These are phyloP conservation scores for Termitomyces sp. DNA, from an alignment of 768 basidiomycete species.

Conservation along the genomic window DNA sequence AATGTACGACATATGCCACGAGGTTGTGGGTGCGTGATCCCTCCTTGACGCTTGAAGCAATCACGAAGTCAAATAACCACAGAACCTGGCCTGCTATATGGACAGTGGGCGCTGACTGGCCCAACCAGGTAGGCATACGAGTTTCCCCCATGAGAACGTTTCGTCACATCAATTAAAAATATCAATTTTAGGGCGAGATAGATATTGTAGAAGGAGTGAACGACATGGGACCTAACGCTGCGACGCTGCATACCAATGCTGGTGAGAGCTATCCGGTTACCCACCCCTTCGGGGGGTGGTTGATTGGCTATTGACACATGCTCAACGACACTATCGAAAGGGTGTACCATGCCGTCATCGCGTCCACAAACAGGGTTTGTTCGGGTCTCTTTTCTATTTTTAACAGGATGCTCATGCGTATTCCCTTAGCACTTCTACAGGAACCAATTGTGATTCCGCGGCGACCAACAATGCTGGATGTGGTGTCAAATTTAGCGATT, in stretches of 20 bases:
- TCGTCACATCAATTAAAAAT: not conserved
- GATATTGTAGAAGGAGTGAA: slow-evolving; percentile 42
- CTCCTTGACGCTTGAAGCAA: not conserved
- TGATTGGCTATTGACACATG: not conserved
- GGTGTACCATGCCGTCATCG: slow-evolving; percentile 48
- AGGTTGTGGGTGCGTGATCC: slow-evolving; percentile 44
- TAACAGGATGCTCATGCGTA: not conserved
- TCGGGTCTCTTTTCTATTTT: not conserved
- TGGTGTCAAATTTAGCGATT: slow-evolving; percentile 39
- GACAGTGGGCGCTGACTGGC: slow-evolving; percentile 48
- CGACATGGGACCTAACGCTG: slow-evolving; percentile 31
- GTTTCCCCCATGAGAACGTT: not conserved
- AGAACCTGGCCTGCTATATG: slow-evolving; percentile 52
- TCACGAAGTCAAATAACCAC: not conserved
- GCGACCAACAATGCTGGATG: slow-evolving; percentile 52
- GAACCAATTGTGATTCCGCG: slow-evolving; percentile 45
- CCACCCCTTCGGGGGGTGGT: slow-evolving; percentile 33
- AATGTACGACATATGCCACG: slow-evolving; percentile 57
- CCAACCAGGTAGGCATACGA: slow-evolving; percentile 26
- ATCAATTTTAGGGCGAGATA: slow-evolving; percentile 38
- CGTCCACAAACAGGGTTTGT: slow-evolving; percentile 43
- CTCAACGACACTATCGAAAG: slow-evolving; percentile 16
- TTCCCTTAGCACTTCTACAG: slow-evolving; percentile 26
- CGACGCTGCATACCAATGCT: slow-evolving; percentile 31
- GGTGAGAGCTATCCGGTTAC: slow-evolving; percentile 42